Evolutionary conservation across 805 yeast species (phyloP), one percentile per base, ranked within the genome.

Genomic region (Pichia paraexigua): DNA sequence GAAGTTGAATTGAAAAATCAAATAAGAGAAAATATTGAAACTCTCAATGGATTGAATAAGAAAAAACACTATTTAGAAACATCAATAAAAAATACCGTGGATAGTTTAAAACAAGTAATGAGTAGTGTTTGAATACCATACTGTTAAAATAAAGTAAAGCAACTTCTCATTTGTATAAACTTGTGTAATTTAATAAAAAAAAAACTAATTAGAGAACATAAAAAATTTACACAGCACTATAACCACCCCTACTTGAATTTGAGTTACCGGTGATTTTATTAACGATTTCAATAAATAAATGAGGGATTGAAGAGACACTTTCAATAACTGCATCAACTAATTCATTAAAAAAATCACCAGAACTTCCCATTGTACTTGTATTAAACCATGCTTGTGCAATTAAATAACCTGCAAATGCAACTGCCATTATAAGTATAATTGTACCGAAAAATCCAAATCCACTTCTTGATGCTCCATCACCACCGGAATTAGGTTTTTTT

Each of bases 401-500:
- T 24, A 85, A 77, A 66, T 87, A 91, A 42, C 81, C 80, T 45
- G 89, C 82, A 59, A 86, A 75, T 45, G 78, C 77, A 35, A 92
- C 67, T 18, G 87, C 87, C 57, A 83, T 67, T 53, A 90, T 69
- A 58, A 91, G 82, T 63, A 91, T 87, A 11, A 89, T 61, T 83
- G 92, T 87, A 2, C 90, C 79, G 63, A 91, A 79, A 76, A 91
- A 79, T 49, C 95, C 94, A 83, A 92, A 82, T 53, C 83, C 80
- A 60, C 43, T 39, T n/a, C 65, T 69, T 12, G 21, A 9, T 17
- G 5, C 20, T 28, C 35, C 21, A 13, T 47, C 22, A 10, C 27
- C 21, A 37, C 24, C 21, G 25, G 28, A n/a, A 3, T 22, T 32
- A 5, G 58, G 52, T 21, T 54, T 51, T 28, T 62, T 58, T 30